Evolutionary conservation across 768 basidiomycete species (phyloP).

Genomic region (Paxillus rubicundulus): DNA sequence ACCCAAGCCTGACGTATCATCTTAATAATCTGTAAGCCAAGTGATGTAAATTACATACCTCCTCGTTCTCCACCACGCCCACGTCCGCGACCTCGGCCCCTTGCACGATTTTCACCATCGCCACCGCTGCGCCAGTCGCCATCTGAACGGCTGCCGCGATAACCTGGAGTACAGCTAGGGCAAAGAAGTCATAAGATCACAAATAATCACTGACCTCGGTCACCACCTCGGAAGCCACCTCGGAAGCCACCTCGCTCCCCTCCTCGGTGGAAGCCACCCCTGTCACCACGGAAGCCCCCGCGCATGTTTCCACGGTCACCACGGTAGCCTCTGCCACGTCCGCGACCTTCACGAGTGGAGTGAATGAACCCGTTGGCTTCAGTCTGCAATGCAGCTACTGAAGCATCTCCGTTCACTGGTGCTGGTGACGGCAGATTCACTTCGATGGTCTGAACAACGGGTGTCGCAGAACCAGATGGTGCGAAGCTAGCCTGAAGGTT

Average conservation of each 20-base stretch:
- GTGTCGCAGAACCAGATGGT: conserved; percentile 69
- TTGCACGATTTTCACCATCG: conserved; percentile 39
- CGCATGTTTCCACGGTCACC: conserved; percentile 42
- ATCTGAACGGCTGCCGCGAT: conserved; percentile 22
- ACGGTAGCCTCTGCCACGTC: conserved; percentile 42
- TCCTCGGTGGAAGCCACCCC: conserved; percentile 35
- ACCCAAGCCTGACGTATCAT: conserved; percentile 13
- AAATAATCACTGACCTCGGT: conserved; percentile 19
- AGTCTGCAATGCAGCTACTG: conserved; percentile 16
- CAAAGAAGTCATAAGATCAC: neutral
- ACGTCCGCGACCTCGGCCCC: conserved; percentile 45
- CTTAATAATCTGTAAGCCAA: neutral
- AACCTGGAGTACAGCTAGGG: conserved; percentile 6
- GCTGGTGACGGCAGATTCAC: conserved; percentile 24
- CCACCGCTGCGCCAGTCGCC: conserved; percentile 49
- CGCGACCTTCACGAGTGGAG: conserved; percentile 44
- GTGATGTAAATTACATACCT: conserved; percentile 27
- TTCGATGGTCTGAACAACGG: conserved; percentile 40
- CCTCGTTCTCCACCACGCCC: conserved; percentile 42
- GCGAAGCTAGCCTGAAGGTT: conserved; percentile 76
- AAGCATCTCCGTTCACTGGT: conserved; percentile 22
- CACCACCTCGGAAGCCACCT: conserved; percentile 33
- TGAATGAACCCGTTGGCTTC: conserved; percentile 68
- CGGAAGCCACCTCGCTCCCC: conserved; percentile 35
- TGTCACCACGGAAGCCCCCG: conserved; percentile 42